Percentiles rank a stretch among this genome's conserved stretches.
These are phyloP conservation scores for Cladosporium sp. DNA, from an alignment of 2,329 filamentous ascomycete genomes.

Conservation along the genomic window DNA sequence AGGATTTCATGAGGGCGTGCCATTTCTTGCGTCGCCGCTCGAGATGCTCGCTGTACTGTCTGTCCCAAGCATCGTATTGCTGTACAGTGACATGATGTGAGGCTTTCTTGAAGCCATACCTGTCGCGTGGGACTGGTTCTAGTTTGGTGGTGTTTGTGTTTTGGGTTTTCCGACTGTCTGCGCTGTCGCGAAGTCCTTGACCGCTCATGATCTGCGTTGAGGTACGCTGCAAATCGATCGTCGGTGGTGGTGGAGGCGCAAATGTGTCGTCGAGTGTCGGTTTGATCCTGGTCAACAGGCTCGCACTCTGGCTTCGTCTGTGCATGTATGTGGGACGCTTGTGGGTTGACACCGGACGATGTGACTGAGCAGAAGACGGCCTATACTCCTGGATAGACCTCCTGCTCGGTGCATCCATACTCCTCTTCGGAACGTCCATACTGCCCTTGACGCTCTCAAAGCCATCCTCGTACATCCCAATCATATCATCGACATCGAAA, in stretches of 20 bases:
- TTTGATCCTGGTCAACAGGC: slow-evolving; percentile 23
- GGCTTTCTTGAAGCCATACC: slow-evolving; percentile 88
- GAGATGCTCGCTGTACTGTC: slow-evolving; percentile 68
- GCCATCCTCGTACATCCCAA: slow-evolving; percentile 56
- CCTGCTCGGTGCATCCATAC: slow-evolving; percentile 17
- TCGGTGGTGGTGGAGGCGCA: slow-evolving; percentile 13
- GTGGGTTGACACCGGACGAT: neutral
- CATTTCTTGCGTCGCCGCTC: slow-evolving; percentile 75
- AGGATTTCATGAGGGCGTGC: slow-evolving; percentile 70
- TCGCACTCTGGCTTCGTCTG: slow-evolving; percentile 30
- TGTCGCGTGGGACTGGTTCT: slow-evolving; percentile 55
- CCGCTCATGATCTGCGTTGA: slow-evolving; percentile 4
- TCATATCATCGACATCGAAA: slow-evolving; percentile 52
- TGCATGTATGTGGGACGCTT: slow-evolving; percentile 15
- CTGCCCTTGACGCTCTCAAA: slow-evolving; percentile 39
- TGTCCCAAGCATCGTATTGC: slow-evolving; percentile 79
- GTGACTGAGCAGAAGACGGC: slow-evolving; percentile 9
- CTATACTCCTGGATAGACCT: slow-evolving; percentile 5
- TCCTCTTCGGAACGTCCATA: slow-evolving; percentile 24
- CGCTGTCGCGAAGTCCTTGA: slow-evolving; percentile 1
- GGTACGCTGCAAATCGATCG: slow-evolving; percentile 3
- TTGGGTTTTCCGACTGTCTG: neutral
- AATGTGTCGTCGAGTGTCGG: slow-evolving; percentile 14
- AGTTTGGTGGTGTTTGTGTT: neutral
- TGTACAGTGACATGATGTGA: slow-evolving; percentile 71